Percentiles rank a stretch among this genome's conserved stretches.
Evolutionary conservation across 192 early-diverging fungal genomes (phyloP).

Genomic region (Podochytrium sp.): DNA sequence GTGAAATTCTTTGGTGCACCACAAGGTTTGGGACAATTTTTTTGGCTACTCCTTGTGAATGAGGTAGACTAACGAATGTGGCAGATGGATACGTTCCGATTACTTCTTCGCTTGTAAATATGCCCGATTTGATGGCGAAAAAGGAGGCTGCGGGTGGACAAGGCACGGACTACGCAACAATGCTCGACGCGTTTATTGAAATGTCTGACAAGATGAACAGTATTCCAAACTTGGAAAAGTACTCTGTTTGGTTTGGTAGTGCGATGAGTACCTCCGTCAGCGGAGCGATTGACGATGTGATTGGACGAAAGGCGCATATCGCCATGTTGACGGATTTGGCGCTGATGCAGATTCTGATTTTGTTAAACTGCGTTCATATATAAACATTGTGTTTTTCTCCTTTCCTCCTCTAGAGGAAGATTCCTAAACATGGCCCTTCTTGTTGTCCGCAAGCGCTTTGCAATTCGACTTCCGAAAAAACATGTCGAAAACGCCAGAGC

Average conservation of each 20-base stretch:
- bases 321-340: constrained; percentile 25
- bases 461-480: no score
- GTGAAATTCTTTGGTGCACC: constrained; percentile 31
- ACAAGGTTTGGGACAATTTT: constrained; percentile 9
- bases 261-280: neutral
- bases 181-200: constrained; percentile 19
- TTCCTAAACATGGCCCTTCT: no score
- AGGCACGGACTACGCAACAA: neutral
- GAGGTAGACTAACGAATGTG: neutral
- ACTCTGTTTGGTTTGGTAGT: constrained; percentile 8
- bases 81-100: constrained; percentile 24
- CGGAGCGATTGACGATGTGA: neutral
- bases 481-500: neutral
- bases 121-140: neutral
- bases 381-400: neutral
- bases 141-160: neutral
- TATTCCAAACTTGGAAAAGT: neutral
- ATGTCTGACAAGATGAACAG: constrained; percentile 12
- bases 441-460: no score
- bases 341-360: constrained; percentile 11
- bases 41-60: neutral
- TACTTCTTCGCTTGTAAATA: constrained; percentile 4
- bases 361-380: neutral
- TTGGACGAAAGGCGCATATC: constrained; percentile 37
- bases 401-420: no score